Conservation (phyloP, 345 rosid genomes). For the Syzygium grande region DNA sequence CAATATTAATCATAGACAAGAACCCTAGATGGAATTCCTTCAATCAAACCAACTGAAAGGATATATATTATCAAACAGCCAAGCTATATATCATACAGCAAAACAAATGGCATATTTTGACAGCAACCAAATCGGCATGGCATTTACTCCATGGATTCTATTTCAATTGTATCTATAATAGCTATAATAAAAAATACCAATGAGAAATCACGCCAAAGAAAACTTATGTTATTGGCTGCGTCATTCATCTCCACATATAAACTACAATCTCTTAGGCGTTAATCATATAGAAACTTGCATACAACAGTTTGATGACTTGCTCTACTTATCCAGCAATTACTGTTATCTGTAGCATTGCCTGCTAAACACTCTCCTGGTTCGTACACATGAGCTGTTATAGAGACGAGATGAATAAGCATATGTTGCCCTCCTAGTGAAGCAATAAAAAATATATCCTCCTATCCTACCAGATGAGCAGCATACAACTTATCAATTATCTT, state of each 20-base stretch:
- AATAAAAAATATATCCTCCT: not conserved
- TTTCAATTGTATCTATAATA: not conserved
- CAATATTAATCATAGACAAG: not conserved
- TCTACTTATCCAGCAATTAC: not conserved
- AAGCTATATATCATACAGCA: not conserved
- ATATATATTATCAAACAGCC: not conserved
- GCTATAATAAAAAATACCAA: not conserved
- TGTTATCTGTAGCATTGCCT: not conserved
- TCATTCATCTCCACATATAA: not conserved
- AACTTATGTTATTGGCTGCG: not conserved
- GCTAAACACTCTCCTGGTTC: not conserved
- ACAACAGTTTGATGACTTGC: not conserved
- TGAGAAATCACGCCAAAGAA: not conserved
- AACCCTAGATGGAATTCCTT: not conserved
- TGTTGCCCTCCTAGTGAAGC: not conserved
- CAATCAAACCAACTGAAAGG: not conserved
- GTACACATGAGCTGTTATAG: not conserved
- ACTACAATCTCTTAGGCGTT: not conserved
- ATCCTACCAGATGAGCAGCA: not conserved
- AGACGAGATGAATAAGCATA: not conserved
- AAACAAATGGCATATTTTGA: not conserved
- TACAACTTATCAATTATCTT: not conserved
- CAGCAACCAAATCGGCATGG: not conserved
- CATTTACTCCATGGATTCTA: not conserved
- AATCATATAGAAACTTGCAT: not conserved